Percentiles rank a stretch among this genome's conserved stretches.
Evolutionary conservation across 2,329 filamentous ascomycete species (phyloP).

Genomic region (Talaromyces pinophilus): DNA sequence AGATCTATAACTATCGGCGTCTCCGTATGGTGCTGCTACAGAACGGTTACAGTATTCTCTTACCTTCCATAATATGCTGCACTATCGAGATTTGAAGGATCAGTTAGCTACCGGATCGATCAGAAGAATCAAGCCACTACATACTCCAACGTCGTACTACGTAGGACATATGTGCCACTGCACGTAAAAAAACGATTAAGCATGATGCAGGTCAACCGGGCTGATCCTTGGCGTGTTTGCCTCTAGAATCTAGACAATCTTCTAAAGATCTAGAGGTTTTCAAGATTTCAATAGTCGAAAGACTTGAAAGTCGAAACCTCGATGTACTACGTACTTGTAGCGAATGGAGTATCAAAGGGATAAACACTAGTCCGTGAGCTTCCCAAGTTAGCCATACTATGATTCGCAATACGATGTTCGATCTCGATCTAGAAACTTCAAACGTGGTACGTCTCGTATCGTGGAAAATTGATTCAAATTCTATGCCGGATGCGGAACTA

Average conservation of each 20-base stretch:
- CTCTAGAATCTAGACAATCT: neutral
- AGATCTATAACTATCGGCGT: neutral
- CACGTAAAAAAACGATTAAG: neutral
- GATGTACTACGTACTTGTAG: neutral
- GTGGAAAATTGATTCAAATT: neutral
- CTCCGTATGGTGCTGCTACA: neutral
- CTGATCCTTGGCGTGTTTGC: neutral
- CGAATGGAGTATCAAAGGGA: neutral
- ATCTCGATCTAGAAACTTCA: conserved; percentile 1
- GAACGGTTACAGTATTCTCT: neutral
- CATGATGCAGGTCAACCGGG: neutral
- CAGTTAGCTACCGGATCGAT: neutral
- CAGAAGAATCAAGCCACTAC: neutral
- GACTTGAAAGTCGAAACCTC: neutral
- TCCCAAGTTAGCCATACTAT: neutral
- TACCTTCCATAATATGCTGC: neutral
- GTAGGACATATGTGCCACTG: conserved; percentile 6
- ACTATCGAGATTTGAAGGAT: neutral
- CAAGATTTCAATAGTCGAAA: neutral
- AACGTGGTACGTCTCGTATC: conserved; percentile 5
- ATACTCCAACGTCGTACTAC: neutral
- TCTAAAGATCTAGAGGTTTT: neutral
- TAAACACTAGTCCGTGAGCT: neutral
- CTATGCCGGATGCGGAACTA: neutral
- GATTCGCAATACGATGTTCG: neutral